Percentiles rank a stretch among this genome's conserved stretches.
Evolutionary conservation across 2,329 filamentous ascomycete genomes (phyloP).

Genomic region (Venturia carpophila): DNA sequence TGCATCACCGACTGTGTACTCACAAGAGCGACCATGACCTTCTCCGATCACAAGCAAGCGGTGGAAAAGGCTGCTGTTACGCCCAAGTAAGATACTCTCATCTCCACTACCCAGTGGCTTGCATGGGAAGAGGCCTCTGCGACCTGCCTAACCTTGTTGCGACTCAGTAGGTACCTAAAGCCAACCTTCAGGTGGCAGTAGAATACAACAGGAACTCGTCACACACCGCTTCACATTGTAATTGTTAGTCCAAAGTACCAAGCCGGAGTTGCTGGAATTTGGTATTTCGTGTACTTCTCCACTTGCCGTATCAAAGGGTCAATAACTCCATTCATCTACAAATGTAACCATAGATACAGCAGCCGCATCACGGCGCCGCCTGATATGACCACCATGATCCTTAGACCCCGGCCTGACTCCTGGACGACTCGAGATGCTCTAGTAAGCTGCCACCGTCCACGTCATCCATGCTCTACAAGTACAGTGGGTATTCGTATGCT

Average conservation of each 20-base stretch:
- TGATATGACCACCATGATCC: neutral
- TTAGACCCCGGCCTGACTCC: neutral
- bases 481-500: constrained; percentile 10
- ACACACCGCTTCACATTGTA: too few species aligned
- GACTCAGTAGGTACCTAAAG: too few species aligned
- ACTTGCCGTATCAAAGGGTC: too few species aligned
- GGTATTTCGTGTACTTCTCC: neutral
- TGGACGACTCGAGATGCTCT: neutral
- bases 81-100: too few species aligned
- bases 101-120: too few species aligned
- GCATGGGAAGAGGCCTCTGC: too few species aligned
- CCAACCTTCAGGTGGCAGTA: too few species aligned
- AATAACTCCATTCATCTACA: neutral
- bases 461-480: constrained; percentile 5
- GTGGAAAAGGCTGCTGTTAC: too few species aligned
- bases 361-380: constrained; percentile 6
- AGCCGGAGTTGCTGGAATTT: neutral
- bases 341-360: neutral
- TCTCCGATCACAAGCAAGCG: neutral
- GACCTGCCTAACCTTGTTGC: too few species aligned
- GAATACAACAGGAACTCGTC: too few species aligned
- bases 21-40: neutral
- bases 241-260: too few species aligned
- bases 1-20: too few species aligned
- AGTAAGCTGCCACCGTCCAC: neutral